Evolutionary conservation across 306 rosid species (phyloP), one percentile per base, ranked within the genome.

Genomic region (Casuarina glauca): DNA sequence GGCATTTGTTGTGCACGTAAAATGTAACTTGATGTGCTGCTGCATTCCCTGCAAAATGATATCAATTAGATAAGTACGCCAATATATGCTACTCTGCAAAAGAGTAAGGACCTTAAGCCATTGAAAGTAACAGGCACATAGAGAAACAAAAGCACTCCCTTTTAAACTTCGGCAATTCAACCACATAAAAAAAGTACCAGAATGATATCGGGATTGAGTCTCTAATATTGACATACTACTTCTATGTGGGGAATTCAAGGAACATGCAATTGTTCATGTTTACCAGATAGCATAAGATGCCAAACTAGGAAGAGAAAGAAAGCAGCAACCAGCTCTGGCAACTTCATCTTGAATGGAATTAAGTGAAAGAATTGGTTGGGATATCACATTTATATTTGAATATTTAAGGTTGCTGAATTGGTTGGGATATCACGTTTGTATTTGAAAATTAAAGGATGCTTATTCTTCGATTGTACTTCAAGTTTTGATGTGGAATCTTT

Each of bases 1-100:
- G 72, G 61, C 99, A 95, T 77, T 86, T 93, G 70, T 95, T 95
- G 45, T 82, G 93, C 26, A 88, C 76, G 80, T 87, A 76, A 69
- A 91, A 81, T n/a, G 85, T 68, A 0, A 86, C 89, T 19, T 84
- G 82, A 50, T 85, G 87, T 3, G 92, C 92, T 48, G 43, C 80
- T 32, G 74, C 86, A 36, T 36, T 43, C 12, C 93, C 98, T 92
- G 79, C 68, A 68, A 51, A 9, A 12, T 69, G 60, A 19, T 70
- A 2, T 70, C 61, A 20, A 49, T 70, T 5, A 1, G 20, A 50
- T 10, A 2, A 48, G 26, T 48, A 12, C 32, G 26, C 20, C 11
- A 0, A 46, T 46, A 46, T 11, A 46, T 46, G 51, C 10, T 46
- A 46, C 12, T 41, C 8, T 51, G 41, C 9, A 11, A 36, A 67